Evolutionary conservation across 2,329 filamentous ascomycete species (phyloP), one percentile per base, ranked within the genome.

Genomic region (Colletotrichum plurivorum): DNA sequence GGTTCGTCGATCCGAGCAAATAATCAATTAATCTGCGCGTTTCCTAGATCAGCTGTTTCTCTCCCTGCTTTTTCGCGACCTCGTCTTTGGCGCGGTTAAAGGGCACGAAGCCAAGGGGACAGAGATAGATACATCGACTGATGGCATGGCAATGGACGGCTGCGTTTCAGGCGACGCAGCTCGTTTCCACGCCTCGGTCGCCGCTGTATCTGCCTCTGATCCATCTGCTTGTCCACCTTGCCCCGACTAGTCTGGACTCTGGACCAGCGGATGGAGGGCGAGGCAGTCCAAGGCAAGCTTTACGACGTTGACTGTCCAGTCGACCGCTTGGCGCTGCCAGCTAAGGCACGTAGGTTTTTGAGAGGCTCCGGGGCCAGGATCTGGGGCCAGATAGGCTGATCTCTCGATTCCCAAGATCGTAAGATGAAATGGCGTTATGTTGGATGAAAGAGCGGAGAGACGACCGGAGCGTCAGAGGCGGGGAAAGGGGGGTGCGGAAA

Each of bases 381-480:
- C 59, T 62, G 59, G 49, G 8, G 58, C 59, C n/a, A 27, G 57
- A 20, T 36, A 46, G 49, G 59, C 27, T 54, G 49, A 62, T 62
- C 59, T 62, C 59, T 43, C 22, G 48, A 62, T 54, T 53, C 39
- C 39, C 59, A 25, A 22, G 48, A 62, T 54, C 49, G 48, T 62
- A 62, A 62, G 59, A 62, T 53, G 49, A 53, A 36, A 62, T 62
- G 59, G 49, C 49, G 59, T 54, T 62, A 53, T 46, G 59, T 62
- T 62, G 48, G 12, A 46, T 43, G 16, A 54, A 53, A 46, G 25
- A 62, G 49, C 49, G 59, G 59, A 62, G 48, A 62, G 49, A 53
- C 49, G 48, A 46, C 36, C 20, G 48, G 59, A 54, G 49, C 45
- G 48, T 22, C 13, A 27, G 25, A 18, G 59, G 49, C 59, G 59